phyloP scores from a whole-genome alignment of 1,284 basidiomycete species.

The Sanghuangporus baumii region DNA sequence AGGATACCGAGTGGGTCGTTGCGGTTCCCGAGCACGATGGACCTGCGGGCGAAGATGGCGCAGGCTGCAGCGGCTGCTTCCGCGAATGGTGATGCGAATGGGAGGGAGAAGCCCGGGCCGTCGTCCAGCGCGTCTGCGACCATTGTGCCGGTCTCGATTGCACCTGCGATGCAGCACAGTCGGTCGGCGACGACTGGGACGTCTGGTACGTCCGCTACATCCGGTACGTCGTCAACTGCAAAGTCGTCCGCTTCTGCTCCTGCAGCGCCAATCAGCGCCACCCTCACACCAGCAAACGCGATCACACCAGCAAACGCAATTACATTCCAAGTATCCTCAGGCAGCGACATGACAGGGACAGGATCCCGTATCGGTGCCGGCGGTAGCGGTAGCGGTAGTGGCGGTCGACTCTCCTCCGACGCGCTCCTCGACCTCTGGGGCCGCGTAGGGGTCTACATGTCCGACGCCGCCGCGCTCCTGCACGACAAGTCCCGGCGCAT shows the following conservation, averaged over 20 bases:
- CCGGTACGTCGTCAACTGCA: constrained; percentile 19
- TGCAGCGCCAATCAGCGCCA: constrained; percentile 27
- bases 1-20: constrained; percentile 12
- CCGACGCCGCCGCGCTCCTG: constrained; percentile 60
- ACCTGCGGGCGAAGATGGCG: constrained; percentile 23
- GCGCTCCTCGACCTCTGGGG: constrained; percentile 68
- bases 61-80: constrained; percentile 7
- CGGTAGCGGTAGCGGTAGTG: background rate
- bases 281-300: constrained; percentile 1
- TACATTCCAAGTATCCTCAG: constrained; percentile 16
- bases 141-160: background rate
- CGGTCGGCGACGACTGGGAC: background rate
- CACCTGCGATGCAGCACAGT: background rate
- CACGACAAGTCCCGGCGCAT: constrained; percentile 70
- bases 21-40: constrained; percentile 15
- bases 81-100: constrained; percentile 24
- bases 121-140: background rate
- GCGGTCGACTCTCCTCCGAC: constrained; percentile 35
- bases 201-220: constrained; percentile 16
- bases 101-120: constrained; percentile 19
- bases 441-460: constrained; percentile 69
- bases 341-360: background rate
- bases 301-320: constrained; percentile 6
- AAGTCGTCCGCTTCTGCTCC: constrained; percentile 19
- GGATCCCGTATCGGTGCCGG: background rate